Conservation (phyloP, 805 yeast species). For the Scheffersomyces ergatensis region DNA sequence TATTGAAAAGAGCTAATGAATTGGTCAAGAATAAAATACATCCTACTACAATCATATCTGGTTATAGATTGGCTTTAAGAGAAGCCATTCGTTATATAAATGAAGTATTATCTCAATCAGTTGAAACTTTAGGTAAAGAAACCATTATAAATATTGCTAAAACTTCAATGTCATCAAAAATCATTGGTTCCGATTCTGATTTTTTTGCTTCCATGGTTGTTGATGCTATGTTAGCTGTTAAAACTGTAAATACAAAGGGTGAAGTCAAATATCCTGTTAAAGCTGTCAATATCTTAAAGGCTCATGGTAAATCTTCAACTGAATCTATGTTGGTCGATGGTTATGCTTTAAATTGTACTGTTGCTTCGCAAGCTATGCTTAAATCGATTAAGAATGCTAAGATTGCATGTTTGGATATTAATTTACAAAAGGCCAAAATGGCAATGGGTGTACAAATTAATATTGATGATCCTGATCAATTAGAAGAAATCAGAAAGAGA, state of each 20-base stretch:
- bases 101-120: conserved; percentile 79
- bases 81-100: conserved; percentile 87
- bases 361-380: conserved; percentile 96
- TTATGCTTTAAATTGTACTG: conserved; percentile 94
- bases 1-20: conserved; percentile 89
- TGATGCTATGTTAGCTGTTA: conserved; percentile 92
- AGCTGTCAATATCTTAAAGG: conserved; percentile 93
- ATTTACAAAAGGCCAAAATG: conserved; percentile 94
- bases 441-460: conserved; percentile 98
- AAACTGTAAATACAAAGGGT: conserved; percentile 83
- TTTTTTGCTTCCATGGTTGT: conserved; percentile 90
- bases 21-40: conserved; percentile 90
- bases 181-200: conserved; percentile 90
- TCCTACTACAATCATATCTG: conserved; percentile 97
- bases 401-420: conserved; percentile 87
- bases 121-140: conserved; percentile 77
- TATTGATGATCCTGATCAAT: conserved; percentile 95
- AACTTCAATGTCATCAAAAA: conserved; percentile 95
- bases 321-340: conserved; percentile 90
- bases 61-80: conserved; percentile 87
- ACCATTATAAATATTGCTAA: conserved; percentile 88
- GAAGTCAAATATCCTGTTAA: conserved; percentile 93
- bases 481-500: conserved; percentile 87
- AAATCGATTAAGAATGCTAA: conserved; percentile 67
- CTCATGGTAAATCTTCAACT: conserved; percentile 89